A percentile compares a stretch with the other conserved stretches of the same genome.
Conservation (phyloP, 805 yeast genomes). For the Metschnikowia aberdeeniae region DNA sequence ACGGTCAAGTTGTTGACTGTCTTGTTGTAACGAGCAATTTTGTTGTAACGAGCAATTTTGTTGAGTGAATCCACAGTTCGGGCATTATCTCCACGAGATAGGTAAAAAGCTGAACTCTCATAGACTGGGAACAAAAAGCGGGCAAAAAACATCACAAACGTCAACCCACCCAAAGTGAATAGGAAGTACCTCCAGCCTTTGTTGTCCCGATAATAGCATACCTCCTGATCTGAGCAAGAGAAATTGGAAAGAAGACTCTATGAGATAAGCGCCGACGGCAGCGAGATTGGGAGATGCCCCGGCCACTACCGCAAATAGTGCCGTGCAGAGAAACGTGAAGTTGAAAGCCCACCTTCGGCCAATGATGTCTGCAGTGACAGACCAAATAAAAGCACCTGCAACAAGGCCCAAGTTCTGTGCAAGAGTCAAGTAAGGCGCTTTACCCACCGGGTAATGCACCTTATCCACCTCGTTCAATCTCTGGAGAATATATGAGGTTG, state of each 20-base stretch:
- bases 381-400: conserved; percentile 24
- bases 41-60: conserved; percentile 42
- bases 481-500: conserved; percentile 29
- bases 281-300: conserved; percentile 23
- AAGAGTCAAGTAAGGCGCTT: conserved; percentile 40
- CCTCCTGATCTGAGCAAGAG: conserved; percentile 8
- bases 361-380: conserved; percentile 21
- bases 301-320: conserved; percentile 21
- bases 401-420: conserved; percentile 26
- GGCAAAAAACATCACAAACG: conserved; percentile 31
- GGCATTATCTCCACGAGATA: conserved; percentile 49
- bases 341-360: conserved; percentile 27
- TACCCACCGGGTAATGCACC: conserved; percentile 31
- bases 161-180: conserved; percentile 47
- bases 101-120: conserved; percentile 55
- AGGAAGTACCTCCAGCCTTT: conserved; percentile 61
- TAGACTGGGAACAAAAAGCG: conserved; percentile 39
- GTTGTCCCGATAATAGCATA: conserved; percentile 44
- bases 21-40: conserved; percentile 45
- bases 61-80: conserved; percentile 43
- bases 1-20: conserved; percentile 39
- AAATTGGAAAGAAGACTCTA: conserved; percentile 16
- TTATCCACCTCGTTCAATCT: conserved; percentile 31
- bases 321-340: conserved; percentile 24
- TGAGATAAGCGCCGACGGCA: conserved; percentile 16